Conservation (phyloP, 179 eudicot species). For the Nepenthes alata region DNA sequence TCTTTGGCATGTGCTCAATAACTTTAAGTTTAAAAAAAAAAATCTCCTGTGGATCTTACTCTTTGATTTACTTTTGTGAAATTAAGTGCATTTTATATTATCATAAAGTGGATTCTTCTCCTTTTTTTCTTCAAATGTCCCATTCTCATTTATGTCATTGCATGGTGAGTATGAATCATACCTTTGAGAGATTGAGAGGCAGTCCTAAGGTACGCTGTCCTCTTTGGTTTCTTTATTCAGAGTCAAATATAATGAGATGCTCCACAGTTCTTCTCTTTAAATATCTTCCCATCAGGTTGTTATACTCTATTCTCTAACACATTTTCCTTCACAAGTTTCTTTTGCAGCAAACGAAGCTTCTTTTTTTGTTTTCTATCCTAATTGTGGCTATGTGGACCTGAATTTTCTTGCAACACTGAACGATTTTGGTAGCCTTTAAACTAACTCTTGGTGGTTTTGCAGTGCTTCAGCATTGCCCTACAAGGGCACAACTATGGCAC, state of each 20-base stretch:
- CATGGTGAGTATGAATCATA: constrained; percentile 74
- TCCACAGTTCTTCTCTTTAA: constrained; percentile 92
- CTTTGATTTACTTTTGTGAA: too few species aligned
- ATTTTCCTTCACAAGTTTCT: background rate
- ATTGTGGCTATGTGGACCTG: too few species aligned
- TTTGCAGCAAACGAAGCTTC: background rate
- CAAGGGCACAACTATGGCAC: constrained; percentile 49
- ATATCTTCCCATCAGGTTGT: constrained; percentile 93
- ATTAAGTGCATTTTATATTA: too few species aligned
- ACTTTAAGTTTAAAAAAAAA: too few species aligned
- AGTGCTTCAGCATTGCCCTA: constrained; percentile 89
- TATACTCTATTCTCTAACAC: background rate
- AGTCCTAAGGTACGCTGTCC: constrained; percentile 91
- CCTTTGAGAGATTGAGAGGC: constrained; percentile 94
- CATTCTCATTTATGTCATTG: too few species aligned
- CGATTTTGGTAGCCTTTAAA: background rate
- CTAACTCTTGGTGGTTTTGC: constrained; percentile 2
- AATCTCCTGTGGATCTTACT: too few species aligned
- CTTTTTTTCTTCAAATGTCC: too few species aligned
- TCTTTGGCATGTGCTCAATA: too few species aligned
- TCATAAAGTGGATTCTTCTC: too few species aligned
- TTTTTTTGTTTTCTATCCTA: background rate
- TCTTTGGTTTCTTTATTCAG: constrained; percentile 85
- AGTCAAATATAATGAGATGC: constrained; percentile 91
- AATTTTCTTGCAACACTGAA: too few species aligned